These are phyloP conservation scores for Plasmodium berghei DNA, from an alignment of 169 alveolate species.

Conservation along the genomic window DNA sequence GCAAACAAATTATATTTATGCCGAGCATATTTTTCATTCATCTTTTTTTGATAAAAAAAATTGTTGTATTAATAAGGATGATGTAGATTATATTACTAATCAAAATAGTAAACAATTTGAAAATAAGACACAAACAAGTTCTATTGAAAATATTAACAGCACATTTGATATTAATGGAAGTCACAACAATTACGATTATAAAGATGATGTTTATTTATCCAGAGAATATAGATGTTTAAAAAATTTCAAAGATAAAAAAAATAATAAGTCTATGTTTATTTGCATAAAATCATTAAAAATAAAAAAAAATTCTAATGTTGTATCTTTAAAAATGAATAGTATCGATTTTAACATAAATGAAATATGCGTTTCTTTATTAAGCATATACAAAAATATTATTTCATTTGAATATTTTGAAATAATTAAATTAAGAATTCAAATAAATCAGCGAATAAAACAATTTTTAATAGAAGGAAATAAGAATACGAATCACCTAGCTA, in stretches of 20 bases:
- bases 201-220: too few species aligned
- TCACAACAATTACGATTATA: too few species aligned
- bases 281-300: slow-evolving; percentile 38
- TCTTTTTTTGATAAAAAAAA: slow-evolving; percentile 7
- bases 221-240: too few species aligned
- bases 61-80: not conserved
- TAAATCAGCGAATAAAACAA: slow-evolving; percentile 12
- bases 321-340: slow-evolving; percentile 28
- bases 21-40: slow-evolving; percentile 36
- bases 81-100: too few species aligned
- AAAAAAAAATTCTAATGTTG: slow-evolving; percentile 44
- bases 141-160: too few species aligned
- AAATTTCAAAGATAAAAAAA: not conserved
- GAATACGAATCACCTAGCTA: slow-evolving; percentile 31
- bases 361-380: slow-evolving; percentile 28
- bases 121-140: too few species aligned
- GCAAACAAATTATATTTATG: slow-evolving; percentile 1
- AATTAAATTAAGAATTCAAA: slow-evolving; percentile 32
- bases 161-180: too few species aligned
- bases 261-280: slow-evolving; percentile 22
- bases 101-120: too few species aligned
- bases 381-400: slow-evolving; percentile 36
- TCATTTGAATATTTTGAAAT: slow-evolving; percentile 42
- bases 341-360: slow-evolving; percentile 41
- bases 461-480: slow-evolving; percentile 29